Evolutionary conservation across 2,329 filamentous ascomycete species (phyloP).

Genomic region (Pseudocercospora ulei): DNA sequence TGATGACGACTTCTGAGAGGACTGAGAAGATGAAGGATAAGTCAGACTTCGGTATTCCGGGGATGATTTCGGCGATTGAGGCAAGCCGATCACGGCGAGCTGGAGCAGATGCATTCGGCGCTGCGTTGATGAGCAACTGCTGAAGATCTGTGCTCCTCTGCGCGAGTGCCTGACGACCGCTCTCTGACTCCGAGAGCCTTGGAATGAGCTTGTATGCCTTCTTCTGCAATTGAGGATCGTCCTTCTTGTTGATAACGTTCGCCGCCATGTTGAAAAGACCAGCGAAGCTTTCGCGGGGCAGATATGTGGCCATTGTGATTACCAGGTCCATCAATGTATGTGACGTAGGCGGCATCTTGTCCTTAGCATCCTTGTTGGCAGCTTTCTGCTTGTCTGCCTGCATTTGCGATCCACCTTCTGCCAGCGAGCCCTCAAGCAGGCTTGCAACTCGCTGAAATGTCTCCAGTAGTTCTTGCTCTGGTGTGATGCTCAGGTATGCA

Average conservation of each 20-base stretch:
- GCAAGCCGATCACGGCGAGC: slow-evolving; percentile 76
- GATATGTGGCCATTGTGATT: slow-evolving; percentile 89
- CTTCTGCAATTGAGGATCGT: slow-evolving; percentile 91
- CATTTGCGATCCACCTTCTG: slow-evolving; percentile 51
- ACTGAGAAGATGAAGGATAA: slow-evolving; percentile 90
- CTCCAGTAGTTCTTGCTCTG: slow-evolving; percentile 60
- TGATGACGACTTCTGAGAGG: slow-evolving; percentile 87
- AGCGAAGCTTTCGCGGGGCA: slow-evolving; percentile 75
- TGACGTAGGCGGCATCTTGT: slow-evolving; percentile 78
- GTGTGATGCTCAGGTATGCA: slow-evolving; percentile 70
- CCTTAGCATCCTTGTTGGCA: slow-evolving; percentile 44
- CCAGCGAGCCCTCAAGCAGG: slow-evolving; percentile 67
- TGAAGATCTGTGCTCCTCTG: slow-evolving; percentile 73
- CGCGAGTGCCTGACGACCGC: slow-evolving; percentile 63
- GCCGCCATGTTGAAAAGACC: slow-evolving; percentile 79
- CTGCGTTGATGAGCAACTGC: slow-evolving; percentile 64
- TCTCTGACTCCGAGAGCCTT: slow-evolving; percentile 69
- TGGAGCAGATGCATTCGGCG: slow-evolving; percentile 77
- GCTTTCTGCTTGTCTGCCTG: slow-evolving; percentile 52
- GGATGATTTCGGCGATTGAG: slow-evolving; percentile 70
- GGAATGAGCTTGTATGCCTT: slow-evolving; percentile 98
- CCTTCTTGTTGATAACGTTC: slow-evolving; percentile 66
- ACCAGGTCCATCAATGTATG: slow-evolving; percentile 95
- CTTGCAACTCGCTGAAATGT: slow-evolving; percentile 80
- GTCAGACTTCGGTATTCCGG: slow-evolving; percentile 63